Evolutionary conservation across 345 rosid species (phyloP), one percentile per base, ranked within the genome.

Genomic region (Cardamine occulta): DNA sequence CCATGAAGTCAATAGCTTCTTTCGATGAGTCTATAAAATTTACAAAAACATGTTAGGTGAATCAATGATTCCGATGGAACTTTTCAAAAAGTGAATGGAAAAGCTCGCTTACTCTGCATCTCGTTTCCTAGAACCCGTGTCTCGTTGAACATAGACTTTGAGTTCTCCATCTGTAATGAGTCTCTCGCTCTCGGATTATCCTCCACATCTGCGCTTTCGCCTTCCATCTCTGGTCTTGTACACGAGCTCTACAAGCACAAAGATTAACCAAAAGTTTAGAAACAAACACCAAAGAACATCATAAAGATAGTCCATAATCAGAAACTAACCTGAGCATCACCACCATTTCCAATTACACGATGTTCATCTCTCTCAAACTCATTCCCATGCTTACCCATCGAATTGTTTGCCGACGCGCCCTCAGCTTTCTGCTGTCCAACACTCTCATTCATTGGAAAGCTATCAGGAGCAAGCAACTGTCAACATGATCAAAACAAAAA

Each of bases 1-100:
- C 91, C 84, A 91, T 91, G 81, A 94, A 90, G 79, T 92, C 96
- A 24, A 88, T 86, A 17, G 86, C 88, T 79, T 86, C 82, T 85
- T 80, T 84, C 14, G 84, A 76, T 21, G 82, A 82, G 70, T 52
- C 76, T 73, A 37, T 17, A 39, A 24, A 52, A 14, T 61, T 48
- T 8, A 48, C 23, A 47, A 2, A 58, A 47, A 44, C 66, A 59
- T 1, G 2, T 7, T 13, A 17, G 64, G 18, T 71, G 1, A 59
- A 34, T 23, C 8, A 61, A 8, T 59, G 64, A 56, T 6, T 58
- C 14, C 32, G 48, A 47, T 14, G 17, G 10, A 23, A 15, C 3
- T 14, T 44, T 47, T 70, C 4, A 45, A 32, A 11, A 28, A 28
- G 3, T 24, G 28, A 4, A 28, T 5, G 4, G 6, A 31, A 31